Conservation (phyloP, 306 rosid species). For the Arachis hypogaea region DNA sequence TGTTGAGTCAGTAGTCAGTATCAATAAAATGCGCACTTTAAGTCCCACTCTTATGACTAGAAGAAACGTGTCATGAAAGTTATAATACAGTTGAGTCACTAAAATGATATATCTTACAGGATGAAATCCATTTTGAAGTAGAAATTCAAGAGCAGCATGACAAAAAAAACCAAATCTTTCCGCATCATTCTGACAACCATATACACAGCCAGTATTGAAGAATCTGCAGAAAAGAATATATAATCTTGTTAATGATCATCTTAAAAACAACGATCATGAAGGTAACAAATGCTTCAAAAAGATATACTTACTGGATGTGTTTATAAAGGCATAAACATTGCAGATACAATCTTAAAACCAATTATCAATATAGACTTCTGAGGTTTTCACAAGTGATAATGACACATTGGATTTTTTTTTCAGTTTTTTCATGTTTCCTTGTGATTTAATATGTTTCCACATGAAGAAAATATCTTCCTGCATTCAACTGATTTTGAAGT, state of each 20-base stretch:
- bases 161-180: slow-evolving; percentile 96
- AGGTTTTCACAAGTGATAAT: too few relatives aligned
- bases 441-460: too few relatives aligned
- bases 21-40: not conserved
- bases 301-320: not conserved
- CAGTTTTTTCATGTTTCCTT: too few relatives aligned
- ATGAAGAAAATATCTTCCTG: too few relatives aligned
- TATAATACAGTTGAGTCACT: slow-evolving; percentile 12
- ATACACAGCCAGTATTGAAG: slow-evolving; percentile 72
- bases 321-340: not conserved
- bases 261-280: slow-evolving; percentile 21
- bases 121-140: slow-evolving; percentile 79
- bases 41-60: not conserved
- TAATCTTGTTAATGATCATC: slow-evolving; percentile 18
- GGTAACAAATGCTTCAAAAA: slow-evolving; percentile 7
- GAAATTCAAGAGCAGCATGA: slow-evolving; percentile 93
- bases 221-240: slow-evolving; percentile 57
- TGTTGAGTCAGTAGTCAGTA: not conserved
- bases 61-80: slow-evolving; percentile 14
- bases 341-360: not conserved
- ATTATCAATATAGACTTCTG: not conserved
- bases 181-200: slow-evolving; percentile 86
- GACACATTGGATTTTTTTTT: too few relatives aligned
- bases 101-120: slow-evolving; percentile 67
- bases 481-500: not conserved